Conservation (phyloP, 2,329 filamentous ascomycete species). For the Neofusicoccum ribis region DNA sequence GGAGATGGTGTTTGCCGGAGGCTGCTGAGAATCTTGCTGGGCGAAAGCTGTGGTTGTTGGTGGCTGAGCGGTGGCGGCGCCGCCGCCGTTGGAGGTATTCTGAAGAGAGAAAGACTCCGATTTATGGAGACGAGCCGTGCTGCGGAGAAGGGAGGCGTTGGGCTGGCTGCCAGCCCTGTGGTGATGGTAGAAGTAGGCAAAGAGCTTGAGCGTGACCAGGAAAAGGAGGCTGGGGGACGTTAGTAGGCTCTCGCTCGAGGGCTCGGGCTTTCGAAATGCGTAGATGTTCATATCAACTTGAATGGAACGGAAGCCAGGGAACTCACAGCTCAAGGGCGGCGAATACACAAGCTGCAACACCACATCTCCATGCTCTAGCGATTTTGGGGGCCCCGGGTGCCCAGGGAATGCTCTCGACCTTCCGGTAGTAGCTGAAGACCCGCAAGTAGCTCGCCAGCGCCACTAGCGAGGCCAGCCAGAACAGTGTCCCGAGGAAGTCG, state of each 20-base stretch:
- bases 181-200: constrained; percentile 28
- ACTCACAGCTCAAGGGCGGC: constrained; percentile 26
- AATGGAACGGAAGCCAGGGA: not conserved
- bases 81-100: not conserved
- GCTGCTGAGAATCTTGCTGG: not conserved
- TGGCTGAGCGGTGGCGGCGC: not conserved
- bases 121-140: not conserved
- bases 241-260: too few relatives aligned
- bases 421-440: constrained; percentile 20
- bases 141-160: not conserved
- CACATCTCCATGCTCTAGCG: constrained; percentile 23
- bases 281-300: not conserved
- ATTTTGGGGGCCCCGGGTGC: not conserved
- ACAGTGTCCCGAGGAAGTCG: constrained; percentile 24
- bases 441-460: constrained; percentile 26
- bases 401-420: not conserved
- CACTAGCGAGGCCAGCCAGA: constrained; percentile 27
- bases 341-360: constrained; percentile 25
- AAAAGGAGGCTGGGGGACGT: constrained; percentile 24
- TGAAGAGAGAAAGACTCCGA: not conserved
- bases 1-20: not conserved
- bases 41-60: not conserved
- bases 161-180: constrained; percentile 18
- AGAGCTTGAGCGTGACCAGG: constrained; percentile 24
- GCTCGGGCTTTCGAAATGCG: too few relatives aligned